Base-by-base conservation (phyloP, 192 early-diverging fungal genomes). In the Umbelopsis isabellina region DNA sequence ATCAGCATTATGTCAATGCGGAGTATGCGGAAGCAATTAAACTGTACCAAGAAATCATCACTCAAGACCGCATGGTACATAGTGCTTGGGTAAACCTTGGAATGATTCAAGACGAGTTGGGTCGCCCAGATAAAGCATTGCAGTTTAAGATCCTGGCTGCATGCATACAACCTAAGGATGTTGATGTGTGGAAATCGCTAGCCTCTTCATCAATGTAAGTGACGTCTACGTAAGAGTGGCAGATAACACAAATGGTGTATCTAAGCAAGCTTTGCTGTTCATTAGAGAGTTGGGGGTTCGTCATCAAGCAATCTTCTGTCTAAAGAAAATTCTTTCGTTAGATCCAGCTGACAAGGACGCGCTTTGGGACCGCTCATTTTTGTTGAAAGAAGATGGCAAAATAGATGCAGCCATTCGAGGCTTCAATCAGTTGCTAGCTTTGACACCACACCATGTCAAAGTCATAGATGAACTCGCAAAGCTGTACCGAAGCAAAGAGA, bases 41-140 rank as follows among this genome's bases (percentile, higher is more conserved):
- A n/a, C 51, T 88, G 10, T 86, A 94, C 30, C 91, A 94, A 72
- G 89, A 92, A 61, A 81, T 94, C 16, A 92, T 99, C 65, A 87
- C 88, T 22, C 71, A 83, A 3, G 85, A 91, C 33, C 89, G 89
- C 15, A 91, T 85, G 66, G 87, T 89, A 2, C 87, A 86, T 65
- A 79, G 86, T 33, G 95, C 95, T 16, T 99, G 97, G 97, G 84
- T 85, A 65, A 92, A 91, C 2, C 87, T 98, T 74, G 97, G 92
- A 52, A 81, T 96, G 66, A 89, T 97, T 35, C 92, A 96, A 69
- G 93, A 97, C 67, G 94, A 97, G 66, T 69, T 93, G 35, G 92
- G 95, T 8, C 86, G 92, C 65, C 69, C 72, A 13, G 78, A 79
- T n/a, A 92, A 91, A 66, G 90, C 94, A 0, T 70, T 94, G 46